These are phyloP conservation scores for Tolypocladium pustulatum DNA, from an alignment of 2,329 filamentous ascomycete species.

Conservation along the genomic window DNA sequence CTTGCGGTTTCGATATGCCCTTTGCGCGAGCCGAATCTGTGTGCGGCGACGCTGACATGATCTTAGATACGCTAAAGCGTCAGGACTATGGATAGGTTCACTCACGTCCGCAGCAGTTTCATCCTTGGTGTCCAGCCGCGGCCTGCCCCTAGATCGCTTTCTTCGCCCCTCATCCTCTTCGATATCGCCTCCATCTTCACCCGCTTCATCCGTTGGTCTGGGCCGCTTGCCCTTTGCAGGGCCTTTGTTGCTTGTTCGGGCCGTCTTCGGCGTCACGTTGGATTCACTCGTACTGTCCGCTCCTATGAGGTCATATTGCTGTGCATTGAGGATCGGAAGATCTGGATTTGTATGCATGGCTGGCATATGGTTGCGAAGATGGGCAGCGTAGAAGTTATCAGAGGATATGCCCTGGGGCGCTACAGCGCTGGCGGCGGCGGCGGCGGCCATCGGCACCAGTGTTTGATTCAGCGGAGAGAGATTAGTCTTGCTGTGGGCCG, in stretches of 20 bases:
- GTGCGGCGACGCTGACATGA: conserved; percentile 59
- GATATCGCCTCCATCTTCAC: conserved; percentile 9
- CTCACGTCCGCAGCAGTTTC: conserved; percentile 70
- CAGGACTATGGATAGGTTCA: conserved; percentile 13
- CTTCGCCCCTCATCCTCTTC: conserved; percentile 34
- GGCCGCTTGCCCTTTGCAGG: conserved; percentile 12
- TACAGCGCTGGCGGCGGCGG: background rate
- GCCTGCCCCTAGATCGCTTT: conserved; percentile 60
- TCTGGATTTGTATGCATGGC: background rate
- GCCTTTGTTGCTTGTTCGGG: background rate
- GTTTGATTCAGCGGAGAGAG: background rate
- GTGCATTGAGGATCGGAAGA: background rate
- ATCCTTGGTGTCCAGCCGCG: conserved; percentile 65
- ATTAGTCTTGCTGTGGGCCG: background rate
- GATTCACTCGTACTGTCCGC: background rate
- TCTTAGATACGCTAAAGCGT: background rate
- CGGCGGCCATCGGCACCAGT: background rate
- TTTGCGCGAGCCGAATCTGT: conserved; percentile 77
- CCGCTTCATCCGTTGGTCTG: conserved; percentile 5
- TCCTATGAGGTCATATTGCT: background rate
- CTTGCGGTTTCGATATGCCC: conserved; percentile 77
- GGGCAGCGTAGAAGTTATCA: background rate
- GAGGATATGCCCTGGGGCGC: background rate
- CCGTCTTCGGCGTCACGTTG: background rate
- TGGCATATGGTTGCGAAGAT: background rate